Base-by-base conservation (phyloP, 805 yeast species). In the Candida schatavii region DNA sequence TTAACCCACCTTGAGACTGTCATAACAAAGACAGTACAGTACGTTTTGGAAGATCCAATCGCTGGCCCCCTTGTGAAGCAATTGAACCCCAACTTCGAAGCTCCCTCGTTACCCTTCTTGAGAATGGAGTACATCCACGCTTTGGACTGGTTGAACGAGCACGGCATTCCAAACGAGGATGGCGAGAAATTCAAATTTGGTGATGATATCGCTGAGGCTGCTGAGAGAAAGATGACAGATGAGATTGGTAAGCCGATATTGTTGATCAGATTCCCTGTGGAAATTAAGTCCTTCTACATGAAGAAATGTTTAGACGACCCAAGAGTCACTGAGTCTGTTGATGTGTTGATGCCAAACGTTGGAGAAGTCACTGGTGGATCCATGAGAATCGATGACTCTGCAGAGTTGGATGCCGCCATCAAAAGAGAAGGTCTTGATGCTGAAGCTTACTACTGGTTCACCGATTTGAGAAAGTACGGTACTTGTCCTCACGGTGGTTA, bases 281-380 rank as follows among this genome's bases (percentile, higher is more conserved):
- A 85, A 66, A 88, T 93, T 74, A 93, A 93, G 70, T 88, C 98
- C 4, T 93, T 93, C 78, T 93, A 93, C 84, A 93, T 93, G 99
- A 81, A 85, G 72, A 88, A 82, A 66, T 88, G 96, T 68, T 60
- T 64, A 5, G 97, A 88, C 57, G 98, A 91, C 60, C 84, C 83
- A 46, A 79, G 97, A 59, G 97, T 93, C 57, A 93, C 99, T 43
- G 99, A 95, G 70, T 87, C 96, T 39, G 99, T 93, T 35, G 99
- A 93, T 68, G 97, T 93, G 28, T 77, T 93, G 62, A 90, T 93
- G 97, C 99, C 99, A 56, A 91, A 88, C 55, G 99, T 93, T 45
- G 99, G 99, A 63, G 99, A 93, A 72, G 85, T 93, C 58, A 88
- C 95, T 35, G 99, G 99, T 66, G 99, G 99, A 45, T 91, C 98